Base-by-base conservation (phyloP, 2,329 filamentous ascomycete genomes). In the Arthroderma sp. region DNA sequence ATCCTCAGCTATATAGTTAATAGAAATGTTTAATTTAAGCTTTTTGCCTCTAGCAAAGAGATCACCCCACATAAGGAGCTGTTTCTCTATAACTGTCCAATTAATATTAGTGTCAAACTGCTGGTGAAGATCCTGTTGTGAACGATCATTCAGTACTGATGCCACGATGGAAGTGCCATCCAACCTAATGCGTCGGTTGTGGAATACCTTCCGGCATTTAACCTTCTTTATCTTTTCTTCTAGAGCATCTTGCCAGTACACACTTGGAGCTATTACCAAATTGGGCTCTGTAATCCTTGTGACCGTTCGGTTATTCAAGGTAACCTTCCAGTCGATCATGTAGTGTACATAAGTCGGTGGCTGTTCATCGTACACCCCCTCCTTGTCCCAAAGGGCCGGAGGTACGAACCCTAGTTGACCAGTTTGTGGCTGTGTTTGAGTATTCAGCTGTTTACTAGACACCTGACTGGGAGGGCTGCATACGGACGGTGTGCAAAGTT, bases 1-100 rank as follows among this genome's bases (percentile, higher is more conserved):
- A 31, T 15, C 15, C 10, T 48, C 42, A 32, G 58, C 54, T 51
- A 57, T 42, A 43, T 62, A 62, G 44, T 61, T 59, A 43, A 62
- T 58, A 31, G 51, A 53, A 6, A 62, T 46, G 31, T 52, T 50
- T 5, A 61, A 43, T 46, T 51, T 55, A 6, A 63, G 55, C 48
- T 51, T 58, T 51, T 57, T 61, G 40, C 58, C 55, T 34, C 47
- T 36, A 31, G 48, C 51, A 36, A 61, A 57, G 28, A 54, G 48
- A 46, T 50, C 44, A 28, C 50, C 51, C 56, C 52, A 59, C 42
- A 29, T 36, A 6, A 49, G 34, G 33, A 63, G 51, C 48, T 60
- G 53, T 40, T 52, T 58, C 50, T 58, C 57, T 43, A 63, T 51
- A 9, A 57, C 30, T 10, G 52, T 45, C 56, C 50, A 58, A 45